Evolutionary conservation across 306 rosid genomes (phyloP).

Genomic region (Sophora flavescens): DNA sequence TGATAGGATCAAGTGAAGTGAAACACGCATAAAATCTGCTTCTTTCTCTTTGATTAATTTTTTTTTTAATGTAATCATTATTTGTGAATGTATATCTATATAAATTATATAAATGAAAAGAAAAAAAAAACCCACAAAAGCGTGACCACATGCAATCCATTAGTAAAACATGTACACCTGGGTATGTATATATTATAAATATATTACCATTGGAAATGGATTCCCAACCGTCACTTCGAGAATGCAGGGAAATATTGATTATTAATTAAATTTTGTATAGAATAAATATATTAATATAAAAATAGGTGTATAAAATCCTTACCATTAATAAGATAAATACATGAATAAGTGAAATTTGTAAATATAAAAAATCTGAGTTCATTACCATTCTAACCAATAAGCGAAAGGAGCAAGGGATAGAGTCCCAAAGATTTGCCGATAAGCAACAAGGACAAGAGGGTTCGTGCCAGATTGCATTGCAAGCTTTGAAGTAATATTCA

Average conservation of each 20-base stretch:
- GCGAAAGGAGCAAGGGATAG: constrained; percentile 68
- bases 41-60: too few species aligned
- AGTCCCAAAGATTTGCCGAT: constrained; percentile 72
- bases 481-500: constrained; percentile 74
- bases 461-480: constrained; percentile 72
- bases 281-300: too few species aligned
- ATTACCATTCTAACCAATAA: constrained; percentile 61
- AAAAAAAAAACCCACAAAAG: background rate
- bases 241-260: too few species aligned
- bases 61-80: background rate
- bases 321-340: too few species aligned
- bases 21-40: background rate
- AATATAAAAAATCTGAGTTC: too few species aligned
- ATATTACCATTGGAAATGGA: too few species aligned
- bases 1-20: background rate
- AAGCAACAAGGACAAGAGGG: constrained; percentile 74
- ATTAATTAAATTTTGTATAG: too few species aligned
- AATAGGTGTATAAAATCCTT: too few species aligned
- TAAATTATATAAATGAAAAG: background rate
- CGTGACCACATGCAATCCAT: background rate
- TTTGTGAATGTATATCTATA: background rate
- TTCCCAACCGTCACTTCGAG: too few species aligned
- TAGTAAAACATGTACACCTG: background rate
- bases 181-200: background rate
- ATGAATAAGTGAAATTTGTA: too few species aligned